Evolutionary conservation across 176 grass and related monocot genomes (phyloP).

Genomic region (Leersia perrieri): DNA sequence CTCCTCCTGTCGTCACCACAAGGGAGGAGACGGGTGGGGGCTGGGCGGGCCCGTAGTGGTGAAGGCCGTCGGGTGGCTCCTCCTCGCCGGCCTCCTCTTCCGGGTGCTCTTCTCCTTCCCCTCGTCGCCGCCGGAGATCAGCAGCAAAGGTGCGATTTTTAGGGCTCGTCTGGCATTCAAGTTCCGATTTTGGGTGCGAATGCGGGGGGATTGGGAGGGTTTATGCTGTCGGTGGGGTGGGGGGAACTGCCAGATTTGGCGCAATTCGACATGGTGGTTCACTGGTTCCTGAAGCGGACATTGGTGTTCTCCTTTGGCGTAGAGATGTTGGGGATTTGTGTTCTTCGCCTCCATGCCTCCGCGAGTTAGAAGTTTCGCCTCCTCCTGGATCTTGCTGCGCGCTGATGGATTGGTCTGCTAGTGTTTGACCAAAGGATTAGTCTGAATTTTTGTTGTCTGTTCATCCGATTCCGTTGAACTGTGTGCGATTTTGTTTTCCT

Average conservation of each 20-base stretch:
- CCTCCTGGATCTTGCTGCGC: not conserved
- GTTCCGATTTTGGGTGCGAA: not conserved
- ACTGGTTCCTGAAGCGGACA: not conserved
- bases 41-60: constrained; percentile 27
- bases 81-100: constrained; percentile 51
- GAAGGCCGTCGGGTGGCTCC: constrained; percentile 49
- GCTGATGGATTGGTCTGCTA: not conserved
- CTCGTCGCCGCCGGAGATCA: constrained; percentile 6
- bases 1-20: constrained; percentile 24
- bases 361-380: not conserved
- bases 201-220: not conserved
- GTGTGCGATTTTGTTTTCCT: not conserved
- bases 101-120: constrained; percentile 57
- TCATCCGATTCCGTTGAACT: not conserved
- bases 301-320: not conserved
- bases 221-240: not conserved
- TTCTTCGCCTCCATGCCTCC: not conserved
- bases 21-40: constrained; percentile 19
- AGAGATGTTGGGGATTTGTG: not conserved
- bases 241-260: not conserved
- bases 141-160: constrained; percentile 37
- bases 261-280: not conserved
- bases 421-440: not conserved
- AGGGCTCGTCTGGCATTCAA: not conserved
- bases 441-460: not conserved